Percentiles rank a stretch among this genome's conserved stretches.
Evolutionary conservation across 2,329 filamentous ascomycete species (phyloP).

Genomic region (Passalora sequoiae): DNA sequence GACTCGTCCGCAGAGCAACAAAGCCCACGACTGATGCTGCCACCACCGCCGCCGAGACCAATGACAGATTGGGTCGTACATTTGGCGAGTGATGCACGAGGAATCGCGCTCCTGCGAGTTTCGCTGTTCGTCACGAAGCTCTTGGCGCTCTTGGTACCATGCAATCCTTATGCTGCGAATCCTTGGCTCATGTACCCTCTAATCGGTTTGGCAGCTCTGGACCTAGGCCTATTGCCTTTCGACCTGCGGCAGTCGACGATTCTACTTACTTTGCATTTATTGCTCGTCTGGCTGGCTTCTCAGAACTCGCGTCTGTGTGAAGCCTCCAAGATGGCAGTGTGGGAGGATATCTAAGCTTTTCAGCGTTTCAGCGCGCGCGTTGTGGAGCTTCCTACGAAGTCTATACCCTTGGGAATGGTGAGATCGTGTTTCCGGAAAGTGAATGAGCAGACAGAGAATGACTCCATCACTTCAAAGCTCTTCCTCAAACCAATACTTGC

Average conservation of each 20-base stretch:
- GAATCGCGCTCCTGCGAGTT: constrained; percentile 45
- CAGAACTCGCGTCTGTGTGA: constrained; percentile 19
- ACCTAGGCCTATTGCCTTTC: constrained; percentile 43
- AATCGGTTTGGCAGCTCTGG: constrained; percentile 62
- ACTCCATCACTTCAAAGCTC: too few species aligned
- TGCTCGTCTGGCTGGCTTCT: constrained; percentile 38
- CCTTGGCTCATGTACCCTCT: constrained; percentile 62
- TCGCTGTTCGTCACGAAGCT: constrained; percentile 65
- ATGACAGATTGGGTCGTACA: constrained; percentile 32
- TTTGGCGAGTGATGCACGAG: constrained; percentile 32
- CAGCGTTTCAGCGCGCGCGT: neutral
- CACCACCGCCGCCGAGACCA: constrained; percentile 29
- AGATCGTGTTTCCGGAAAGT: neutral
- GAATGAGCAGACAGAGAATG: neutral
- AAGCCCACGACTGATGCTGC: constrained; percentile 34
- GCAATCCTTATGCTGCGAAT: constrained; percentile 65
- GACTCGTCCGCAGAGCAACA: constrained; percentile 18
- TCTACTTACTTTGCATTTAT: constrained; percentile 46
- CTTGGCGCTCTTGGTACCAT: constrained; percentile 59
- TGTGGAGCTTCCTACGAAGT: neutral
- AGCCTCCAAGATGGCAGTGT: constrained; percentile 14
- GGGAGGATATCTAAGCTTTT: constrained; percentile 14
- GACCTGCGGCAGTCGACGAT: constrained; percentile 37
- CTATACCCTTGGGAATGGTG: too few species aligned
- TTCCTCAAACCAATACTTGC: too few species aligned